Conservation (phyloP, 2,329 filamentous ascomycete genomes). For the Didymella pomorum region DNA sequence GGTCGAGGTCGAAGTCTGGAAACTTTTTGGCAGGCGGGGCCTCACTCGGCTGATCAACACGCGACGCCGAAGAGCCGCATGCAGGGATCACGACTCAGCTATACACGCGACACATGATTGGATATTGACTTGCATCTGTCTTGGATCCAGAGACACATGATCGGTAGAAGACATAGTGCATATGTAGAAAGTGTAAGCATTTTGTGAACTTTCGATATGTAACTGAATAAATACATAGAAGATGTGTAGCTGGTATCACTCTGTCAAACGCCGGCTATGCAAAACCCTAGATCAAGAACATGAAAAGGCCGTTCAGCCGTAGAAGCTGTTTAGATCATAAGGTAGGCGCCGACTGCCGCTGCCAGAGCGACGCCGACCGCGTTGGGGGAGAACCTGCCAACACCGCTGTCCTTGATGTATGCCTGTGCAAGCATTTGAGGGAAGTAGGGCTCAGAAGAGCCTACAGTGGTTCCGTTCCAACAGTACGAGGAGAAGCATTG, state of each 20-base stretch:
- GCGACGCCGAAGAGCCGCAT: conserved; percentile 15
- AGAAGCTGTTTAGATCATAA: conserved; percentile 23
- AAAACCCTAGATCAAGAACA: conserved; percentile 3
- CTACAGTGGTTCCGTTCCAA: conserved; percentile 81
- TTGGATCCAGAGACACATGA: neutral
- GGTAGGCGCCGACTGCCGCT: conserved; percentile 26
- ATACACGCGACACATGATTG: conserved; percentile 5
- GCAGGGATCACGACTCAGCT: conserved; percentile 7
- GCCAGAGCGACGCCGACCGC: conserved; percentile 29
- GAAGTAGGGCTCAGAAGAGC: conserved; percentile 37
- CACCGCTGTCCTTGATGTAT: conserved; percentile 27
- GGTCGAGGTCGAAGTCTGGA: conserved; percentile 2
- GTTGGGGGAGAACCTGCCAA: conserved; percentile 36
- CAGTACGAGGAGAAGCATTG: conserved; percentile 85
- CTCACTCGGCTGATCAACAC: conserved; percentile 7
- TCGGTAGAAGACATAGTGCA: neutral
- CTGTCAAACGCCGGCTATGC: conserved; percentile 10
- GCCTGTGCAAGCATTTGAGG: conserved; percentile 32
- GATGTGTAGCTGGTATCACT: conserved; percentile 13
- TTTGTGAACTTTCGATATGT: neutral
- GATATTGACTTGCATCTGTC: neutral
- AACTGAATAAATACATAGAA: neutral
- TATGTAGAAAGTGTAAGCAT: neutral
- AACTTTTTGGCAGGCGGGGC: conserved; percentile 15
- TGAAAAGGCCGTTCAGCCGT: neutral